Evolutionary conservation across 805 yeast genomes (phyloP).

Genomic region (Pichia kluyveri): DNA sequence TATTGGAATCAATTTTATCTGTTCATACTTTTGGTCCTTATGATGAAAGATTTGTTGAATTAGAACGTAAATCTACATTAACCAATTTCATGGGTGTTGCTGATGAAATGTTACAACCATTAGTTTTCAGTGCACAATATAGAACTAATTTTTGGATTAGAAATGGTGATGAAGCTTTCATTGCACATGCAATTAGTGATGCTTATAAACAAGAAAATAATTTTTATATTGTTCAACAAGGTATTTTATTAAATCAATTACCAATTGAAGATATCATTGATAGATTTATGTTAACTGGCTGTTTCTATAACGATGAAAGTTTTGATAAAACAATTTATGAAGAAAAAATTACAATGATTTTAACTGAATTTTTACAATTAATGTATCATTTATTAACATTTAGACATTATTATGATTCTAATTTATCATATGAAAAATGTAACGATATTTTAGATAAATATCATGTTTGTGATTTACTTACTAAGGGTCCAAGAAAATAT

Average conservation of each 20-base stretch:
- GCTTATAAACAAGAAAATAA: conserved; percentile 29
- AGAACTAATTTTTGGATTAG: conserved; percentile 65
- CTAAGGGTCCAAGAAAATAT: conserved; percentile 45
- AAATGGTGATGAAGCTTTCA: conserved; percentile 42
- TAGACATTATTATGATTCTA: conserved; percentile 21
- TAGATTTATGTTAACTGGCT: conserved; percentile 45
- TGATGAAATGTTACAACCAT: conserved; percentile 49
- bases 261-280: conserved; percentile 33
- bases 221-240: conserved; percentile 37
- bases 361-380: conserved; percentile 34
- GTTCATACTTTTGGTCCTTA: not conserved
- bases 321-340: conserved; percentile 34
- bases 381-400: conserved; percentile 35
- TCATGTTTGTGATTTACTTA: conserved; percentile 40
- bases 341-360: conserved; percentile 36
- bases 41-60: not conserved
- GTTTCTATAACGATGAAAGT: conserved; percentile 10
- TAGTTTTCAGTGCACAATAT: conserved; percentile 55
- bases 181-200: conserved; percentile 16
- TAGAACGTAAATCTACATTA: not conserved
- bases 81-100: conserved; percentile 18
- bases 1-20: conserved; percentile 10
- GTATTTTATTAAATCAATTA: conserved; percentile 27
- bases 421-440: conserved; percentile 8
- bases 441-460: conserved; percentile 24